Conservation (phyloP, 1,284 basidiomycete genomes). For the Ceraceosorus guamensis region DNA sequence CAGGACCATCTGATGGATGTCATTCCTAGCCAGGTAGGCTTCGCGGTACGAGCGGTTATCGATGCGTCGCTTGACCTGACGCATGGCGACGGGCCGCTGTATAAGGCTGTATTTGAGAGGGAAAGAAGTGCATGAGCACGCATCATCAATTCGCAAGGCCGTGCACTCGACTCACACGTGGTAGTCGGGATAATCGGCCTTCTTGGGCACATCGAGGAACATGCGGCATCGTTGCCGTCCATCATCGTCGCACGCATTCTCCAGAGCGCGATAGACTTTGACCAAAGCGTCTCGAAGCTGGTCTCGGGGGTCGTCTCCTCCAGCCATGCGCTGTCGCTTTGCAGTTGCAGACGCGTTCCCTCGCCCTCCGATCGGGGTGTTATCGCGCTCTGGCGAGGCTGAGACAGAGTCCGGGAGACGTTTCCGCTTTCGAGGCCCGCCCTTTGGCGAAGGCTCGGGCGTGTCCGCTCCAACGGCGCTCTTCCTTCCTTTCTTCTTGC, state of each 20-base stretch:
- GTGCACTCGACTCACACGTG: slow-evolving; percentile 17
- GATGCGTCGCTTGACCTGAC: slow-evolving; percentile 75
- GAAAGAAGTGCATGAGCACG: not conserved
- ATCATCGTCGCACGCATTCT: slow-evolving; percentile 58
- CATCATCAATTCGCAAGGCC: too few species aligned
- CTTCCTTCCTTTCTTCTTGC: slow-evolving; percentile 20
- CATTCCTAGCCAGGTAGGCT: slow-evolving; percentile 65
- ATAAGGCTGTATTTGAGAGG: slow-evolving; percentile 58
- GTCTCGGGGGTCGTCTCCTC: slow-evolving; percentile 32
- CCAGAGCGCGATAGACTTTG: slow-evolving; percentile 71
- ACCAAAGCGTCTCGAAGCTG: slow-evolving; percentile 78
- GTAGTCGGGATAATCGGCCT: slow-evolving; percentile 82
- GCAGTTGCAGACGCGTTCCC: slow-evolving; percentile 44
- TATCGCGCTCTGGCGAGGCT: slow-evolving; percentile 17
- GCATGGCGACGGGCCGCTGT: slow-evolving; percentile 71
- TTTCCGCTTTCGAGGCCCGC: slow-evolving; percentile 43
- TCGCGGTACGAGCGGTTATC: slow-evolving; percentile 68
- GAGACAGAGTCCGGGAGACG: too few species aligned
- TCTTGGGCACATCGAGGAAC: slow-evolving; percentile 49
- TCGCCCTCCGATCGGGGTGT: slow-evolving; percentile 9
- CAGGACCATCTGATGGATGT: slow-evolving; percentile 81
- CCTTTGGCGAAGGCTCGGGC: slow-evolving; percentile 20
- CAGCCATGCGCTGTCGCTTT: slow-evolving; percentile 68
- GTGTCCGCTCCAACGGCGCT: not conserved
- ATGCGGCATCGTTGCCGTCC: slow-evolving; percentile 39